phyloP scores from a whole-genome alignment of 2,329 filamentous ascomycete genomes.

The Epicoccum nigrum region DNA sequence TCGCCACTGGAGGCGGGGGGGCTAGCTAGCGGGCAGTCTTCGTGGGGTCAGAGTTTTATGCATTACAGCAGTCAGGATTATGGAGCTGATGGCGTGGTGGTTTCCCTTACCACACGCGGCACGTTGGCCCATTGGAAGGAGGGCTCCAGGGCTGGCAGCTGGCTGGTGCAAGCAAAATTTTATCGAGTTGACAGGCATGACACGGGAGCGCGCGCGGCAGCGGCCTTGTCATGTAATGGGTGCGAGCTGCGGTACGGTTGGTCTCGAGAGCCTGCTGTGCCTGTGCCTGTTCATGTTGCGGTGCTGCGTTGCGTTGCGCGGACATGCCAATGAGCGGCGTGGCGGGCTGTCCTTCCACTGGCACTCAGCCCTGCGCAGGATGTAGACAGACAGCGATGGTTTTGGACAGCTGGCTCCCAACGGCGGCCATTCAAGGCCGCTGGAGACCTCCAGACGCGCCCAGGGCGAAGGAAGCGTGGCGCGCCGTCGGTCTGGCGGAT shows the following conservation, averaged over 20 bases:
- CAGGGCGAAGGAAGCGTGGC: slow-evolving; percentile 22
- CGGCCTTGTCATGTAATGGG: slow-evolving; percentile 9
- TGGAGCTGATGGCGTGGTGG: slow-evolving; percentile 18
- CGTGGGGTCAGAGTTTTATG: slow-evolving; percentile 31
- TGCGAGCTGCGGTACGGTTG: not conserved
- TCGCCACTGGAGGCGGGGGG: slow-evolving; percentile 33
- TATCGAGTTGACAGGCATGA: slow-evolving; percentile 25
- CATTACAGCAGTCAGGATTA: slow-evolving; percentile 13
- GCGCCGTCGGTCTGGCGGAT: slow-evolving; percentile 19
- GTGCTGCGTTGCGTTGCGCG: not conserved
- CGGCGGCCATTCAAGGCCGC: slow-evolving; percentile 27
- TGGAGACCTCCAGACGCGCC: slow-evolving; percentile 28
- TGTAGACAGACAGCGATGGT: not conserved
- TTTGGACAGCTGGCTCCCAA: slow-evolving; percentile 3
- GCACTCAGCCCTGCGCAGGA: slow-evolving; percentile 25
- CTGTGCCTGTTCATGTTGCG: too few relatives aligned
- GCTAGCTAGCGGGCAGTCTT: slow-evolving; percentile 20
- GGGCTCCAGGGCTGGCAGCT: too few relatives aligned
- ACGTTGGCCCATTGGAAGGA: slow-evolving; percentile 18
- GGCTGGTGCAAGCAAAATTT: slow-evolving; percentile 30
- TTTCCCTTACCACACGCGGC: slow-evolving; percentile 35
- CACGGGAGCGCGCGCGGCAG: slow-evolving; percentile 18
- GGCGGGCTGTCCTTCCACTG: slow-evolving; percentile 11
- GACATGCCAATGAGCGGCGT: slow-evolving; percentile 16
- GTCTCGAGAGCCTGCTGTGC: slow-evolving; percentile 6